These are phyloP conservation scores for Euphorbia lathyris DNA, from an alignment of 345 rosid species.

Conservation along the genomic window DNA sequence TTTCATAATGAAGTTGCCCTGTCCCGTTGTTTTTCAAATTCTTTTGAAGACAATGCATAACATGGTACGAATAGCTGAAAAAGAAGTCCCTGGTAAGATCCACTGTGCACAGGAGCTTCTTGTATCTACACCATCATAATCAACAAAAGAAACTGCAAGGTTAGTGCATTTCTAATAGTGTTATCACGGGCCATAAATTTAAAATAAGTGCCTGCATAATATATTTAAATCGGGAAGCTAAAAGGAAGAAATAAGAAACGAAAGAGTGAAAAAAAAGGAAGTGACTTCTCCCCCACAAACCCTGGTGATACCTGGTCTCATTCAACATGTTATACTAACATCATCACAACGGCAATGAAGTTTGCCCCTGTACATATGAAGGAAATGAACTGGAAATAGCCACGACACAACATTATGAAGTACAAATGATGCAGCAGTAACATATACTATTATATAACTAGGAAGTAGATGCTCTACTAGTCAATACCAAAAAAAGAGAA, in stretches of 20 bases:
- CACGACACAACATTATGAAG: constrained; percentile 46
- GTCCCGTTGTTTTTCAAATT: constrained; percentile 49
- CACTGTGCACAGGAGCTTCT: constrained; percentile 87
- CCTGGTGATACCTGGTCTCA: constrained; percentile 67
- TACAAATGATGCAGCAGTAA: constrained; percentile 24
- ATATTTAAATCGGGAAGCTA: constrained; percentile 18
- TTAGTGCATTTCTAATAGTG: constrained; percentile 32
- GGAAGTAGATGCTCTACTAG: constrained; percentile 25
- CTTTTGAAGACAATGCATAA: constrained; percentile 84
- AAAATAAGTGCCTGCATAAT: constrained; percentile 19
- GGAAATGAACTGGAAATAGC: constrained; percentile 51
- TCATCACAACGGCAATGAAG: constrained; percentile 59
- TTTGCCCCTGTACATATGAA: constrained; percentile 60
- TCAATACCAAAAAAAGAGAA: constrained; percentile 10
- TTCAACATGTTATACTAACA: constrained; percentile 45
- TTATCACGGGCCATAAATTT: constrained; percentile 12
- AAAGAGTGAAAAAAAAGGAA: constrained; percentile 21
- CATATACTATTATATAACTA: constrained; percentile 19
- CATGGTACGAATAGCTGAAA: constrained; percentile 89
- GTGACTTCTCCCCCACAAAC: constrained; percentile 38
- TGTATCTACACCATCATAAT: constrained; percentile 65
- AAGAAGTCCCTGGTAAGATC: constrained; percentile 97
- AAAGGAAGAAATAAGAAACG: not conserved
- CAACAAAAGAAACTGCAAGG: constrained; percentile 25
- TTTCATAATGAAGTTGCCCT: constrained; percentile 53